Percentiles rank a stretch among this genome's conserved stretches.
Conservation (phyloP, 2,329 filamentous ascomycete genomes). For the Fusarium cyanostomum region DNA sequence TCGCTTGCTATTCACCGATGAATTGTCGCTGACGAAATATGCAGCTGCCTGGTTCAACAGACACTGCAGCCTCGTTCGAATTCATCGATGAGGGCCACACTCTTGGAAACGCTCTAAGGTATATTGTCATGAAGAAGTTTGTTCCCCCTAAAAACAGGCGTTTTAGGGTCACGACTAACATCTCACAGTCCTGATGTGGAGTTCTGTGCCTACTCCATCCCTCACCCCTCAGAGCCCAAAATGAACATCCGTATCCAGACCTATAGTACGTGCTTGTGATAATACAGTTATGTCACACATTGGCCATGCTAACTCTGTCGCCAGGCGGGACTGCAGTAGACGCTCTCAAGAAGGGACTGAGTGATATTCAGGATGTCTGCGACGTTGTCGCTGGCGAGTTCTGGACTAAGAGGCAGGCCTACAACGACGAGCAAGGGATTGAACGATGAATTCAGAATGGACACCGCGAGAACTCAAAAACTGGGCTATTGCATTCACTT, state of each 20-base stretch:
- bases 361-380: constrained; percentile 89
- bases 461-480: constrained; percentile 11
- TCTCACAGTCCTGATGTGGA: constrained; percentile 84
- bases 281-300: not conserved
- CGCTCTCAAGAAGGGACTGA: constrained; percentile 88
- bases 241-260: constrained; percentile 99
- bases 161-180: constrained; percentile 13
- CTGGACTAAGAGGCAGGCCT: constrained; percentile 61
- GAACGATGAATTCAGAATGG: constrained; percentile 39
- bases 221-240: constrained; percentile 92
- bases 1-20: not conserved
- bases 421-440: constrained; percentile 48
- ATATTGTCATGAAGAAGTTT: constrained; percentile 99
- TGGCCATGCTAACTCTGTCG: constrained; percentile 15
- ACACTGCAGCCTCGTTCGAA: constrained; percentile 93
- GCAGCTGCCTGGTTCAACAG: constrained; percentile 84
- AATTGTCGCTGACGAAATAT: constrained; percentile 14
- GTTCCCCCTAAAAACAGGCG: constrained; percentile 40
- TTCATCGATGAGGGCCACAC: constrained; percentile 96
- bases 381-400: constrained; percentile 96
- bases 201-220: constrained; percentile 98
- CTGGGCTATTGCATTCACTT: constrained; percentile 33
- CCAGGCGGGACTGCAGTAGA: constrained; percentile 82
- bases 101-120: constrained; percentile 90
- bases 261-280: constrained; percentile 73